Base-by-base conservation (phyloP, 2,329 filamentous ascomycete genomes). In the Rhynchosporium agropyri region DNA sequence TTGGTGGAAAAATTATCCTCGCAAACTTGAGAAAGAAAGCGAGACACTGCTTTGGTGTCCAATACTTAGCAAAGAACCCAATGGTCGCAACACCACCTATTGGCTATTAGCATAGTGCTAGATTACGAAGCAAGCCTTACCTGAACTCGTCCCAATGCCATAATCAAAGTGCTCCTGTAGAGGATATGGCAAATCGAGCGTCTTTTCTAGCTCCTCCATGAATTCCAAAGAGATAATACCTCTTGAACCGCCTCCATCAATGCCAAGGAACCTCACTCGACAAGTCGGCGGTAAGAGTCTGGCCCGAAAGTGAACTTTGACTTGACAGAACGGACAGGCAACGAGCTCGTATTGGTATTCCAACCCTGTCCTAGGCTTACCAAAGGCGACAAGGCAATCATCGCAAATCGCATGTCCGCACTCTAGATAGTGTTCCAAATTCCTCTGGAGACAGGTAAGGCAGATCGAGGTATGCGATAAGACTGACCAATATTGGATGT, bases 361-460 rank as follows among this genome's bases (percentile, higher is more conserved):
- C 51, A 65, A 20, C 8, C 64, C 66, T 43, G 42, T 63, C 28
- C 61, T 61, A 9, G 58, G 63, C 45, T 59, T 51, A 12, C 74
- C 69, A 64, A 73, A 74, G 40, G 20, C 56, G 33, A 10, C 28
- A 20, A 69, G 71, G 33, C 73, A 78, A 8, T 63, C 63, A 60
- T 78, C 67, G 63, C 71, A 78, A 10, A 78, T 64, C 3, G 67
- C 63, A 68, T 78, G 74, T 3, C 72, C 69, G 62, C 72, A 78
- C 28, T 64, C 66, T 5, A 77, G 64, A 6, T 38, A 5, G 43
- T 68, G 58, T 56, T 68, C 61, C 28, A 20, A 42, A 45, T 64
- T 68, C 38, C 65, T 63, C 33, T 62, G 46, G 31, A 68, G 60
- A 40, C 54, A 67, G 33, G 50, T 58, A n/a, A 68, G 56, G 42